Conservation (phyloP, 192 early-diverging fungal genomes). For the Backusella macrospora region DNA sequence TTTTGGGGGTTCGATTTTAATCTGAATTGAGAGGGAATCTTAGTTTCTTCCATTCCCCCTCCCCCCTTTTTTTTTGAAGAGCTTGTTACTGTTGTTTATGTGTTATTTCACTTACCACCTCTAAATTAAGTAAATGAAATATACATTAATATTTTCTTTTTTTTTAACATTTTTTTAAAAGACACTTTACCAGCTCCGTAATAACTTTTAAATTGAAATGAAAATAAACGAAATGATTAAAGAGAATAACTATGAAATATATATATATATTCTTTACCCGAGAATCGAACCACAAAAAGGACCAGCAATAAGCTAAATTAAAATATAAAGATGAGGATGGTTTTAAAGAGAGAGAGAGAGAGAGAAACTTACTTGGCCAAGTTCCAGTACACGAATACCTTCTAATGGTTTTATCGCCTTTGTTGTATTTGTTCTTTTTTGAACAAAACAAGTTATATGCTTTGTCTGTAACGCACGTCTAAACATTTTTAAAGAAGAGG, state of each 20-base stretch:
- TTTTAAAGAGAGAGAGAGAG: conserved; percentile 4
- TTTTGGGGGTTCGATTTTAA: conserved; percentile 52
- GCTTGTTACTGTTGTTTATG: not conserved
- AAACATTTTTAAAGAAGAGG: not conserved
- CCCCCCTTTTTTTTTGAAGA: not conserved
- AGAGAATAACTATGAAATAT: not conserved
- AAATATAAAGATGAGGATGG: not conserved
- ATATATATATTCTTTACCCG: conserved; percentile 31
- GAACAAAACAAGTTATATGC: not conserved
- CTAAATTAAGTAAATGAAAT: conserved; percentile 24
- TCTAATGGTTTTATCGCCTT: conserved; percentile 37
- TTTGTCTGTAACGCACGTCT: not conserved
- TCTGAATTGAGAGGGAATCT: conserved; percentile 21
- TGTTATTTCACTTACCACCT: conserved; percentile 46
- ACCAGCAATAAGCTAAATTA: conserved; percentile 48
- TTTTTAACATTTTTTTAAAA: conserved; percentile 3
- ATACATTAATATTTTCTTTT: not conserved
- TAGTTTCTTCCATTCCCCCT: not conserved
- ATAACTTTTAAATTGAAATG: conserved; percentile 29
- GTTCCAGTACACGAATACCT: conserved; percentile 44
- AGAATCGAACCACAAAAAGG: conserved; percentile 56
- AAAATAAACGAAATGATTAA: not conserved
- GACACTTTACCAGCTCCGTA: conserved; percentile 42
- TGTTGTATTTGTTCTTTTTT: conserved; percentile 10
- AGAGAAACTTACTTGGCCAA: conserved; percentile 44